A percentile compares a stretch with the other conserved stretches of the same genome.
phyloP scores from a whole-genome alignment of 2,329 filamentous ascomycete species.

The Drechmeria coniospora region DNA sequence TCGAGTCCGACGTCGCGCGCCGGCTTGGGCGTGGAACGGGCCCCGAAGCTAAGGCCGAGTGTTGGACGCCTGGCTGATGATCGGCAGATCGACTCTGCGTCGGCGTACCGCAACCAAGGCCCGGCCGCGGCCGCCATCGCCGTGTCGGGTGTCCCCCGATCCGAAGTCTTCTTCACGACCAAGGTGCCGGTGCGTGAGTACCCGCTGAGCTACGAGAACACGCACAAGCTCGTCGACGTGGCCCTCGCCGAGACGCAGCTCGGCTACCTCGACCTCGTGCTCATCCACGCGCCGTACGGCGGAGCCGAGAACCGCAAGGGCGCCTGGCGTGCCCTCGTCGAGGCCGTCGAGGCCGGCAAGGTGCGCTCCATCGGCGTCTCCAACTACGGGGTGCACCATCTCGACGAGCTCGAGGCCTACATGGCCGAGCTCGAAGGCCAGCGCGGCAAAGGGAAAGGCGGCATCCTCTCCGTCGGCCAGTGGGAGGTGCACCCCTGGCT shows the following conservation, averaged over 20 bases:
- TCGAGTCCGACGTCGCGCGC: background rate
- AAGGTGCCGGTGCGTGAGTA: slow-evolving; percentile 30
- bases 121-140: slow-evolving; percentile 29
- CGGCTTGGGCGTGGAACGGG: background rate
- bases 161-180: slow-evolving; percentile 39
- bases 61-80: too few relatives aligned
- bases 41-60: too few relatives aligned
- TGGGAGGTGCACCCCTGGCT: slow-evolving; percentile 88
- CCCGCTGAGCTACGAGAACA: slow-evolving; percentile 41
- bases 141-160: slow-evolving; percentile 24
- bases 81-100: slow-evolving; percentile 39
- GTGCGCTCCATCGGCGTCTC: slow-evolving; percentile 47
- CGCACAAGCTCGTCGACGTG: slow-evolving; percentile 46
- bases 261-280: slow-evolving; percentile 51
- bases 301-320: slow-evolving; percentile 39
- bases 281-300: slow-evolving; percentile 47
- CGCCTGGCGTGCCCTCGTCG: slow-evolving; percentile 48
- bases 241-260: slow-evolving; percentile 47
- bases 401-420: slow-evolving; percentile 43
- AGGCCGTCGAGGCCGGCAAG: slow-evolving; percentile 45
- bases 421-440: slow-evolving; percentile 46
- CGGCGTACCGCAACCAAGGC: slow-evolving; percentile 34
- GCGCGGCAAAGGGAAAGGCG: slow-evolving; percentile 46
- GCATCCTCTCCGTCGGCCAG: slow-evolving; percentile 69
- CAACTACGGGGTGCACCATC: slow-evolving; percentile 49